These are phyloP conservation scores for Podaxis pistillaris DNA, from an alignment of 768 basidiomycete species.

Conservation along the genomic window DNA sequence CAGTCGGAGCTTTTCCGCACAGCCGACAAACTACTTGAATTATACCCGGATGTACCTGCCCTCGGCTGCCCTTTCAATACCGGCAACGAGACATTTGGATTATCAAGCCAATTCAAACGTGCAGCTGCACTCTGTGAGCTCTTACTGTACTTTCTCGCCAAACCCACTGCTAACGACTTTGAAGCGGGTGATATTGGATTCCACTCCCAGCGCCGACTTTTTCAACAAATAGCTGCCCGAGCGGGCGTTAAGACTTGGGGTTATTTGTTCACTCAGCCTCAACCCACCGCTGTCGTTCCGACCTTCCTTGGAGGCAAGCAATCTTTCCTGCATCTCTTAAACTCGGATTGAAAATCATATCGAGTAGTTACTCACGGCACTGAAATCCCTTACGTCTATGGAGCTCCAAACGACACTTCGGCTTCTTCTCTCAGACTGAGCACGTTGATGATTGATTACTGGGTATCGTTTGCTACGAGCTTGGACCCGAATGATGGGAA, in stretches of 20 bases:
- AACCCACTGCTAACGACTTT: neutral
- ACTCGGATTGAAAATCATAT: too few species aligned
- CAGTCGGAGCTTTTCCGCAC: constrained; percentile 20
- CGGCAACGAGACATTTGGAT: constrained; percentile 43
- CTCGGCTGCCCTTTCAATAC: constrained; percentile 46
- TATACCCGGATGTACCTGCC: constrained; percentile 42
- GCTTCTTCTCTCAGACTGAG: constrained; percentile 24
- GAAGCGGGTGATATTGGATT: constrained; percentile 38
- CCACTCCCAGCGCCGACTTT: constrained; percentile 36
- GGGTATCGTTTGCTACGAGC: constrained; percentile 39
- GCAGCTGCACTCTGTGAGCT: constrained; percentile 27
- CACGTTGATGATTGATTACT: constrained; percentile 39
- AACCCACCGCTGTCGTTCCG: constrained; percentile 17
- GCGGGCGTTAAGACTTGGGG: constrained; percentile 37
- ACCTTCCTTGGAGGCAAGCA: constrained; percentile 30
- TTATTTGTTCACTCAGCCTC: constrained; percentile 43
- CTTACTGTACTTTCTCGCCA: neutral
- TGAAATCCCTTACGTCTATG: constrained; percentile 36
- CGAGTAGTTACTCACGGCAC: constrained; percentile 29
- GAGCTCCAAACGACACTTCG: constrained; percentile 24
- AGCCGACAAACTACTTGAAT: constrained; percentile 27
- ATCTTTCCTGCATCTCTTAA: neutral
- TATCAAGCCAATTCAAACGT: constrained; percentile 32
- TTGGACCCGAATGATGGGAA: constrained; percentile 38
- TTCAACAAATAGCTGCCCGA: constrained; percentile 36